These are phyloP conservation scores for Aeschynomene evenia DNA, from an alignment of 306 rosid genomes.

Conservation along the genomic window DNA sequence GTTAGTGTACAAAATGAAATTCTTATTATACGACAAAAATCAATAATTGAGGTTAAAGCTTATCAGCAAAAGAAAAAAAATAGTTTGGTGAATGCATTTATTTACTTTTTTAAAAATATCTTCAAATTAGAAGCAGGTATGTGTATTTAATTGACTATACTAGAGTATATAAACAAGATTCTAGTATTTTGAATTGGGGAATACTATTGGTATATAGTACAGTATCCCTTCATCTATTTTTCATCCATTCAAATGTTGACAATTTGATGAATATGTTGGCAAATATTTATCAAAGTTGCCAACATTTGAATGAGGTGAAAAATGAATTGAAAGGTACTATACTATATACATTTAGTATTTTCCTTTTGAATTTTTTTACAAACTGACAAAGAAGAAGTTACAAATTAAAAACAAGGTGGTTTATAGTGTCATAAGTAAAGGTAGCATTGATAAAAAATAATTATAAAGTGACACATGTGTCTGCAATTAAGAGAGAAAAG, in stretches of 20 bases:
- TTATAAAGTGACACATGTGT: slow-evolving; percentile 10
- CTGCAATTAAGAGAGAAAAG: background rate
- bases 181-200: slow-evolving; percentile 11
- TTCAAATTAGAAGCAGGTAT: background rate
- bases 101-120: background rate
- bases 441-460: background rate
- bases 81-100: background rate
- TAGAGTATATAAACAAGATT: slow-evolving; percentile 25
- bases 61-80: background rate
- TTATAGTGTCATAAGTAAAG: slow-evolving; percentile 10
- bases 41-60: slow-evolving; percentile 31
- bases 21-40: slow-evolving; percentile 25
- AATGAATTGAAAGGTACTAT: too few relatives aligned
- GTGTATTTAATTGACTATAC: slow-evolving; percentile 17
- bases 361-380: too few relatives aligned
- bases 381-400: slow-evolving; percentile 24
- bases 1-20: slow-evolving; percentile 18
- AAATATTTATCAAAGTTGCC: too few relatives aligned
- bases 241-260: too few relatives aligned
- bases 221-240: too few relatives aligned
- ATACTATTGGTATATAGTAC: too few relatives aligned
- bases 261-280: too few relatives aligned
- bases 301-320: too few relatives aligned
- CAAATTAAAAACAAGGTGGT: slow-evolving; percentile 15
- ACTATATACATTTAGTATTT: too few relatives aligned